These are phyloP conservation scores for Oryza meyeriana DNA, from an alignment of 176 grass and related monocot genomes.

Conservation along the genomic window DNA sequence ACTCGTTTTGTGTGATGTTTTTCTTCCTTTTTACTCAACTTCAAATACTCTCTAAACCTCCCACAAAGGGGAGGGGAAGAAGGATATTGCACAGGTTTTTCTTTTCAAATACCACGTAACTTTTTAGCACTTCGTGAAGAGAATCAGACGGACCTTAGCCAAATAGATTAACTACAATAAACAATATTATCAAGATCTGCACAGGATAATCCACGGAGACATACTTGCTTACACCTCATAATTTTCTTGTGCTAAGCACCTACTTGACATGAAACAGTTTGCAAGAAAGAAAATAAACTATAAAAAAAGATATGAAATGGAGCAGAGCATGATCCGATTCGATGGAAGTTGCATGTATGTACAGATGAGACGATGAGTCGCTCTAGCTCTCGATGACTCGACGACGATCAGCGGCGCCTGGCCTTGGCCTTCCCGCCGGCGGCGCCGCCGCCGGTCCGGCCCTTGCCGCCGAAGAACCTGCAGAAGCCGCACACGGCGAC, in stretches of 20 bases:
- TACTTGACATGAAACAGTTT: background rate
- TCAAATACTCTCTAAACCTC: no score
- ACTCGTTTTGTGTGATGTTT: no score
- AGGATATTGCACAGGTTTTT: background rate
- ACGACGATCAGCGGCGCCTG: conserved; percentile 10
- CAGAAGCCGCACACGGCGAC: conserved; percentile 78
- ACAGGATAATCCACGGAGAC: background rate
- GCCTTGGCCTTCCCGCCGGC: conserved; percentile 1
- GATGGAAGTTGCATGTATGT: background rate
- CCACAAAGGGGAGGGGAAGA: background rate
- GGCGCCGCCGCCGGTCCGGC: background rate
- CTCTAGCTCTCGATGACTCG: background rate
- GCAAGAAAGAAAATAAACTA: background rate
- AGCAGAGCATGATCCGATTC: background rate
- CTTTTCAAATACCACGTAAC: background rate
- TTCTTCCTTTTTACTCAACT: no score
- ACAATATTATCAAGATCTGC: background rate
- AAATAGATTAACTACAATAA: background rate
- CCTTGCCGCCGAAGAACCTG: conserved; percentile 38
- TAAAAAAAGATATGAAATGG: background rate
- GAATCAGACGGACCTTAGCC: background rate
- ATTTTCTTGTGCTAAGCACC: background rate
- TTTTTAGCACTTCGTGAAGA: background rate
- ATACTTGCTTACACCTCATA: background rate
- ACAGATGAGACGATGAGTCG: background rate